Base-by-base conservation (phyloP, 2,329 filamentous ascomycete genomes). In the Cladobotryum mycophilum region DNA sequence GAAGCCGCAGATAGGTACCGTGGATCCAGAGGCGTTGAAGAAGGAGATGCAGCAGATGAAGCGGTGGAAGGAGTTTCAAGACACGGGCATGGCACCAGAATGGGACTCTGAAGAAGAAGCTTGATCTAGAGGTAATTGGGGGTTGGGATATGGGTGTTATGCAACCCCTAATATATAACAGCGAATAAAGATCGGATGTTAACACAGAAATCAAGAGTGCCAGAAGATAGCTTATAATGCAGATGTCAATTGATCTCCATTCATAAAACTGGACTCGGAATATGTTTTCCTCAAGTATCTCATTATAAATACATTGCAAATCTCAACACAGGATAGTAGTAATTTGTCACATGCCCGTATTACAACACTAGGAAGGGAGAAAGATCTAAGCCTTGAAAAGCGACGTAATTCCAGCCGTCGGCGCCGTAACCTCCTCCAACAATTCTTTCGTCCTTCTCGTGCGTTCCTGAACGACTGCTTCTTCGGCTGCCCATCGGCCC, bases 401-500 rank as follows among this genome's bases (percentile, higher is more conserved):
- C 1, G 68, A 64, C 41, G 58, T 51, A 25, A 75, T 46, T 3
- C 66, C 65, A 4, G 61, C 52, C 14, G 56, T 55, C 1, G 70
- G 71, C 30, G 68, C 66, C 54, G 67, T 63, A 2, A 76, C 53
- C 35, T 78, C 74, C 41, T 81, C 76, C 45, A 82, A 55, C 18
- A 82, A 54, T 53, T 80, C 76, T 58, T 68, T 68, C 2, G 76
- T 78, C 56, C 79, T 67, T 53, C 71, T 69, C 49, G 69, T 69
- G 46, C 79, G 66, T 56, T 82, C 80, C 56, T 67, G 65, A 17
- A 82, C 75, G 2, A 81, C 78, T 37, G 71, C 70, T 54, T 76
- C 69, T 62, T 83, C 80, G 0, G 78, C 78, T 7, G 68, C 68
- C 78, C 79, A 82, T 22, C 79, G 67, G 5, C 71, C 73, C 22